phyloP scores from a whole-genome alignment of 2,329 filamentous ascomycete genomes.

The Aspergillus viridinutans region DNA sequence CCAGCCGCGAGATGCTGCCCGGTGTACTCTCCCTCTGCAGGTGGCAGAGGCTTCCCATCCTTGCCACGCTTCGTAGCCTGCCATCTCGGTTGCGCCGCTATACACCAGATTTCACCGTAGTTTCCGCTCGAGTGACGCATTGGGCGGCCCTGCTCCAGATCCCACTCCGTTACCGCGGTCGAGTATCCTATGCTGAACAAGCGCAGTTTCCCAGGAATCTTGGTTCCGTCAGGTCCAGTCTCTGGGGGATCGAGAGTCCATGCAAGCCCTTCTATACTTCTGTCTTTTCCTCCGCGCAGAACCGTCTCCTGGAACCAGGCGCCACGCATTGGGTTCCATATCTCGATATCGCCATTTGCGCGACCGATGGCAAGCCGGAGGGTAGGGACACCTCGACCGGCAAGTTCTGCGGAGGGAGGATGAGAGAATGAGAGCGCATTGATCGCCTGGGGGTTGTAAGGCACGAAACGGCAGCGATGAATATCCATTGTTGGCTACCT shows the following conservation, averaged over 20 bases:
- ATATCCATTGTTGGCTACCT: slow-evolving; percentile 67
- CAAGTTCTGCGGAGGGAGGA: slow-evolving; percentile 48
- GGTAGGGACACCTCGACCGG: slow-evolving; percentile 51
- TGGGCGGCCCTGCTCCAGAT: slow-evolving; percentile 72
- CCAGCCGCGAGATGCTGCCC: slow-evolving; percentile 73
- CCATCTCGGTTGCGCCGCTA: slow-evolving; percentile 74
- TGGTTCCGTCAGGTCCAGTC: slow-evolving; percentile 50
- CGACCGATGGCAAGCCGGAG: slow-evolving; percentile 83
- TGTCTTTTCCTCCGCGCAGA: slow-evolving; percentile 75
- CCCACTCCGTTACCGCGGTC: slow-evolving; percentile 90
- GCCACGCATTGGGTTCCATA: slow-evolving; percentile 85
- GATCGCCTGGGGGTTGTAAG: slow-evolving; percentile 85
- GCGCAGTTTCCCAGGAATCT: slow-evolving; percentile 67
- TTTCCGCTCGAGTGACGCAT: slow-evolving; percentile 83
- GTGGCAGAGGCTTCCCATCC: slow-evolving; percentile 31
- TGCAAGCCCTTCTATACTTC: slow-evolving; percentile 82
- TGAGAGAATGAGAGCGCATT: slow-evolving; percentile 94
- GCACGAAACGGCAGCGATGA: slow-evolving; percentile 93
- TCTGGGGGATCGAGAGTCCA: slow-evolving; percentile 87
- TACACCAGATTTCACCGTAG: slow-evolving; percentile 95
- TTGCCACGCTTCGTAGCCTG: slow-evolving; percentile 35
- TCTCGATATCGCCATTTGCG: slow-evolving; percentile 93
- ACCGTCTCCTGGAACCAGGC: slow-evolving; percentile 87
- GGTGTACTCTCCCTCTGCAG: slow-evolving; percentile 37
- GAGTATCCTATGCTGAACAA: slow-evolving; percentile 97